Evolutionary conservation across 371 early-diverging fungal genomes (phyloP).

Genomic region (Mucor sp.): DNA sequence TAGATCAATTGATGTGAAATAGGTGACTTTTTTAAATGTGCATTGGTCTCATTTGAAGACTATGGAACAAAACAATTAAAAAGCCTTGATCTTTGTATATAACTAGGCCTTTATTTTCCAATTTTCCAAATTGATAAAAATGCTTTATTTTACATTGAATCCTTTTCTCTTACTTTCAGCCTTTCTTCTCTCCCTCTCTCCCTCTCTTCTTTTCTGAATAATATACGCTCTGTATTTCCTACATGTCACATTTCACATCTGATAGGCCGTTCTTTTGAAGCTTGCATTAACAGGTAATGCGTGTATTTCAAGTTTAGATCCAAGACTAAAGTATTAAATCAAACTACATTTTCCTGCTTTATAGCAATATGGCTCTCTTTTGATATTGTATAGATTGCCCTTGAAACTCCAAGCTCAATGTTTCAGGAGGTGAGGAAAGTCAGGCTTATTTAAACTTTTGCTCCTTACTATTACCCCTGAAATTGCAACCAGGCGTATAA

Average conservation of each 20-base stretch:
- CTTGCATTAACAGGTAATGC: background rate
- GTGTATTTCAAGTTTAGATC: background rate
- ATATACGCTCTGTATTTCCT: too few species aligned
- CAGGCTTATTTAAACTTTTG: background rate
- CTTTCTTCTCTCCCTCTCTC: background rate
- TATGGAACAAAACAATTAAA: background rate
- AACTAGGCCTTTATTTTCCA: background rate
- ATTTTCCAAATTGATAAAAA: background rate
- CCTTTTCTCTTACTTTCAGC: background rate
- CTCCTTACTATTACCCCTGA: background rate
- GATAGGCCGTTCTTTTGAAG: background rate
- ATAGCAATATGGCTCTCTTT: background rate
- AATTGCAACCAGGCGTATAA: background rate
- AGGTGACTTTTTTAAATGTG: background rate
- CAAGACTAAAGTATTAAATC: background rate
- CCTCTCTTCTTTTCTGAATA: background rate
- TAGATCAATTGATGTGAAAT: background rate
- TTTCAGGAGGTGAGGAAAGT: background rate
- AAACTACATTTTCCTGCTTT: background rate
- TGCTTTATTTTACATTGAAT: background rate
- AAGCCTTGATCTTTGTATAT: background rate
- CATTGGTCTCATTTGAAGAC: background rate
- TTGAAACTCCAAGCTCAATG: background rate
- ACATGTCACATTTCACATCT: background rate
- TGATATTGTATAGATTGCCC: background rate